phyloP scores from a whole-genome alignment of 768 basidiomycete species.

The Trametes coccinea region DNA sequence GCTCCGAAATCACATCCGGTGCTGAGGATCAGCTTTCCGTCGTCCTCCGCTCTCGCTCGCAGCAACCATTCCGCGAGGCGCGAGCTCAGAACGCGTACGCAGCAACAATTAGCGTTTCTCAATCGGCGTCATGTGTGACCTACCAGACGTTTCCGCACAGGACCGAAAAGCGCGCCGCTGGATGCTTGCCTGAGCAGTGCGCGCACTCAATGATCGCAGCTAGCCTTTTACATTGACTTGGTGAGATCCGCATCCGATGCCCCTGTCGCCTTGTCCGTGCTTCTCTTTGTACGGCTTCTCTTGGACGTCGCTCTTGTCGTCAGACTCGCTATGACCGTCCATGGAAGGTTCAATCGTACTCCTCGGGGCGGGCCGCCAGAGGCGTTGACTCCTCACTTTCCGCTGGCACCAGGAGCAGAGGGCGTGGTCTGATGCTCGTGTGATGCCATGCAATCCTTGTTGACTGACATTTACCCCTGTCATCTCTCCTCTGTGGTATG shows the following conservation, averaged over 20 bases:
- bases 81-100: not conserved
- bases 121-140: conserved; percentile 2
- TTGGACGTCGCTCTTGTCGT: not conserved
- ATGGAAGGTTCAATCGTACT: not conserved
- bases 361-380: conserved; percentile 2
- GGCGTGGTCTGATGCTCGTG: no score
- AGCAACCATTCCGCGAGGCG: not conserved
- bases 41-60: not conserved
- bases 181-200: no score
- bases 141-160: not conserved
- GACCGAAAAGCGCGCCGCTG: not conserved
- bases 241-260: not conserved
- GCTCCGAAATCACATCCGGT: not conserved
- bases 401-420: no score
- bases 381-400: not conserved
- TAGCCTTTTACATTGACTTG: not conserved
- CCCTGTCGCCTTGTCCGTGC: not conserved
- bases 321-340: not conserved
- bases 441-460: no score
- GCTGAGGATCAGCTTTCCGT: not conserved
- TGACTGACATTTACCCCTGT: no score
- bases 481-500: no score
- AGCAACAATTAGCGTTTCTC: not conserved
- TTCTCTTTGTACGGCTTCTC: not conserved
- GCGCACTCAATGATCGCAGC: not conserved